A percentile compares a stretch with the other conserved stretches of the same genome.
Evolutionary conservation across 2,329 filamentous ascomycete species (phyloP).

Genomic region (Cytospora leucostoma): DNA sequence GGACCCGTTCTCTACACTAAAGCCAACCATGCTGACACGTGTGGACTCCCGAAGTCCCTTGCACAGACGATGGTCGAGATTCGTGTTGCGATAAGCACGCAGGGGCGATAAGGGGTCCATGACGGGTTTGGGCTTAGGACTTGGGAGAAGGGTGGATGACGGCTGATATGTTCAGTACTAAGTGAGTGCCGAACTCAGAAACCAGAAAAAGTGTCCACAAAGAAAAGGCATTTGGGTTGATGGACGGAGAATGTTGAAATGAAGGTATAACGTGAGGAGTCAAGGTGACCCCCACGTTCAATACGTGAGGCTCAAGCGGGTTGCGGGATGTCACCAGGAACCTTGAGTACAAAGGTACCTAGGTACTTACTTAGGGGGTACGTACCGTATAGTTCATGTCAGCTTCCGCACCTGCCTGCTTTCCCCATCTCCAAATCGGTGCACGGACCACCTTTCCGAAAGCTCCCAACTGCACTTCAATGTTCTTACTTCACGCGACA

Average conservation of each 20-base stretch:
- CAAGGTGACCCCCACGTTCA: background rate
- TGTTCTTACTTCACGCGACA: background rate
- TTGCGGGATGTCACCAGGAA: slow-evolving; percentile 9
- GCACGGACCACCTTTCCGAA: slow-evolving; percentile 19
- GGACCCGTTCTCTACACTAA: slow-evolving; percentile 3
- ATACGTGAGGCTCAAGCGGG: slow-evolving; percentile 18
- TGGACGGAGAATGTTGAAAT: background rate
- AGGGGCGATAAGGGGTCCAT: background rate
- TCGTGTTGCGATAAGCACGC: slow-evolving; percentile 19
- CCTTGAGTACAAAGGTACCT: background rate
- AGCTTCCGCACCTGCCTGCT: background rate
- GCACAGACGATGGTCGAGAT: slow-evolving; percentile 12
- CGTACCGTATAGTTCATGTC: background rate
- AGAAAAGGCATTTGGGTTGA: background rate
- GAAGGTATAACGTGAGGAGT: background rate
- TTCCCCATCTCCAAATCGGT: background rate
- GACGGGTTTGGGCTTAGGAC: background rate
- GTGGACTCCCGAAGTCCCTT: slow-evolving; percentile 9
- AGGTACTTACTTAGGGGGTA: background rate
- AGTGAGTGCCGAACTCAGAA: background rate
- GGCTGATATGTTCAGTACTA: background rate
- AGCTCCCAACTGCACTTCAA: background rate
- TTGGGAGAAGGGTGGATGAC: background rate
- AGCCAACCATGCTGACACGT: slow-evolving; percentile 25
- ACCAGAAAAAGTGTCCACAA: background rate